These are phyloP conservation scores for Clavariopsis aquatica DNA, from an alignment of 495 filamentous ascomycete species.

Conservation along the genomic window DNA sequence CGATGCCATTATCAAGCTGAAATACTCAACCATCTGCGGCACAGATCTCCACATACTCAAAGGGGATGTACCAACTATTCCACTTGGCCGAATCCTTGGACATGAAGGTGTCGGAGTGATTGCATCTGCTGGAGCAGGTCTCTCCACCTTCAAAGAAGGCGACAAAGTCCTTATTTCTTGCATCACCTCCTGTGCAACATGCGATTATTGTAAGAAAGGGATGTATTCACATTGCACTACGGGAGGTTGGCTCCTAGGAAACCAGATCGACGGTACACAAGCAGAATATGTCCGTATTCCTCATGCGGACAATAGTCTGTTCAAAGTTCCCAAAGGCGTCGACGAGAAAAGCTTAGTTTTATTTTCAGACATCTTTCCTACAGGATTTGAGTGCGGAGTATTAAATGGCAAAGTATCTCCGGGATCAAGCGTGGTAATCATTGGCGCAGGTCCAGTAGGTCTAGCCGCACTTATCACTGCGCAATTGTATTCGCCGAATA, in stretches of 20 bases:
- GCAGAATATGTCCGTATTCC: conserved; percentile 56
- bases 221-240: conserved; percentile 47
- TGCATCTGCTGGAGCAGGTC: conserved; percentile 31
- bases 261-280: conserved; percentile 53
- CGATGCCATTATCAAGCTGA: conserved; percentile 42
- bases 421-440: conserved; percentile 51
- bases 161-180: conserved; percentile 51
- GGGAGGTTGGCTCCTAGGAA: conserved; percentile 51
- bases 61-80: conserved; percentile 42
- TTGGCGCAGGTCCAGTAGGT: conserved; percentile 57
- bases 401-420: conserved; percentile 50
- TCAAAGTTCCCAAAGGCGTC: conserved; percentile 46
- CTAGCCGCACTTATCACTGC: conserved; percentile 52
- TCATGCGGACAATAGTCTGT: conserved; percentile 48
- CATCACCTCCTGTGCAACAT: conserved; percentile 49
- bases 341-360: conserved; percentile 47
- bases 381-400: conserved; percentile 54
- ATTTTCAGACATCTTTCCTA: conserved; percentile 54
- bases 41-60: conserved; percentile 48
- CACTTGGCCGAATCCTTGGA: conserved; percentile 34
- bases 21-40: conserved; percentile 49
- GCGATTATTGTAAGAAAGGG: conserved; percentile 46
- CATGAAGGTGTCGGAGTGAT: conserved; percentile 40
- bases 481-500: conserved; percentile 49
- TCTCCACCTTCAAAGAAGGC: conserved; percentile 40